Evolutionary conservation across 2,329 filamentous ascomycete species (phyloP).

Genomic region (Lasiodiplodia citricola): DNA sequence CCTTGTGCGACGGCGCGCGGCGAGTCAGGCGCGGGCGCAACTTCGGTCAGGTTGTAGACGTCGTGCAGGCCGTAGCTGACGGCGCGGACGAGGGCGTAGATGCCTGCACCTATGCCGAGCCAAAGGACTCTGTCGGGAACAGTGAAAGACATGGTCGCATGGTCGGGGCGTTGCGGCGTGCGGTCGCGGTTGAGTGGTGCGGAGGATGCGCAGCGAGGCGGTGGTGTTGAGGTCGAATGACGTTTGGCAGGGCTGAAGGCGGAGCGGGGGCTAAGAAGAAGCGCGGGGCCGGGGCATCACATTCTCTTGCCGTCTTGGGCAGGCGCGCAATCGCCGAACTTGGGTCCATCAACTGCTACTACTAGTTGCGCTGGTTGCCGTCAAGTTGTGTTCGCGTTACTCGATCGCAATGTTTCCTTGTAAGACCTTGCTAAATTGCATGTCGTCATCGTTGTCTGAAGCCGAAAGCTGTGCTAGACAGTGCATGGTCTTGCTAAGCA

Average conservation of each 20-base stretch:
- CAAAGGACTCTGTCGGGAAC: conserved; percentile 54
- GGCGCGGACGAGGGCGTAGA: conserved; percentile 62
- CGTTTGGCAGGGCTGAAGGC: conserved; percentile 15
- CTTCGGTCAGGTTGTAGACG: conserved; percentile 68
- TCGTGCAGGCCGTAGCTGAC: conserved; percentile 65
- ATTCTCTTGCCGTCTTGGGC: not conserved
- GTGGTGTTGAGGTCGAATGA: conserved; percentile 6
- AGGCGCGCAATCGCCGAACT: not conserved
- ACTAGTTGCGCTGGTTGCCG: not conserved
- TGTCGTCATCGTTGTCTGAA: not conserved
- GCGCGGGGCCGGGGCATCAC: conserved; percentile 2
- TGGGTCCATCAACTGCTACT: not conserved
- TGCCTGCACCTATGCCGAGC: conserved; percentile 58
- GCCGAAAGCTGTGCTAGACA: not conserved
- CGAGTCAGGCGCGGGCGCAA: conserved; percentile 70
- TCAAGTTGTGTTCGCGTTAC: not conserved
- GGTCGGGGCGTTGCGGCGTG: conserved; percentile 3
- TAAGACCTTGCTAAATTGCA: not conserved
- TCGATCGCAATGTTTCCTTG: not conserved
- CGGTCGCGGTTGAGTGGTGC: not conserved
- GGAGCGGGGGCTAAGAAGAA: conserved; percentile 6
- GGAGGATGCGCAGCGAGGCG: not conserved
- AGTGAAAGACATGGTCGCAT: conserved; percentile 39
- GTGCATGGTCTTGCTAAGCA: not conserved
- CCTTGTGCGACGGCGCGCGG: conserved; percentile 54